Conservation (phyloP, 257 asterid species). For the Gynochthodes officinalis region DNA sequence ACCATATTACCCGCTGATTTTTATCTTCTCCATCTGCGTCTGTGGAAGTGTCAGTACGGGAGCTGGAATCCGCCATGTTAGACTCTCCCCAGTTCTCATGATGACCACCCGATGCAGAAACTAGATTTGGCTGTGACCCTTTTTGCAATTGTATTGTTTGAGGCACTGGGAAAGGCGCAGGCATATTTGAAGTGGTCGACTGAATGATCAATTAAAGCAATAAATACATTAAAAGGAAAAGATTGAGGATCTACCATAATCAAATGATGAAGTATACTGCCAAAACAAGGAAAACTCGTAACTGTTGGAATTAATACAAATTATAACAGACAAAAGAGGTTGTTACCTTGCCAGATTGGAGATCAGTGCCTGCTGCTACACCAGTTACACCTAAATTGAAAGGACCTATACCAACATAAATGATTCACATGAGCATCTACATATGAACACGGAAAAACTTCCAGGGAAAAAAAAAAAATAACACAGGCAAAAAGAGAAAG, state of each 20-base stretch:
- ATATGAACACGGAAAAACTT: background rate
- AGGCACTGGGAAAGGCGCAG: slow-evolving; percentile 38
- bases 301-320: background rate
- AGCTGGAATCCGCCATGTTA: slow-evolving; percentile 79
- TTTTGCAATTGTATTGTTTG: slow-evolving; percentile 46
- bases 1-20: slow-evolving; percentile 48
- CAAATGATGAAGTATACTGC: background rate
- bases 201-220: slow-evolving; percentile 27
- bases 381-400: slow-evolving; percentile 39
- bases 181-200: slow-evolving; percentile 42
- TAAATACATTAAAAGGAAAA: background rate
- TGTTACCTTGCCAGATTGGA: slow-evolving; percentile 56
- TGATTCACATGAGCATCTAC: slow-evolving; percentile 10
- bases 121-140: slow-evolving; percentile 35
- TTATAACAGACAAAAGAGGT: background rate
- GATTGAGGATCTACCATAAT: background rate
- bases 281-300: slow-evolving; percentile 1
- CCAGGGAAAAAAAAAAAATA: background rate
- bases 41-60: slow-evolving; percentile 76
- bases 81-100: slow-evolving; percentile 89
- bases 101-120: slow-evolving; percentile 41
- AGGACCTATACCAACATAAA: slow-evolving; percentile 40
- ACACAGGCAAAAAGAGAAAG: background rate
- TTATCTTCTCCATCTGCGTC: slow-evolving; percentile 75
- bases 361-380: slow-evolving; percentile 46